Evolutionary conservation across 2,329 filamentous ascomycete species (phyloP), one percentile per base, ranked within the genome.

Genomic region (Verticillium zaregamsianum): DNA sequence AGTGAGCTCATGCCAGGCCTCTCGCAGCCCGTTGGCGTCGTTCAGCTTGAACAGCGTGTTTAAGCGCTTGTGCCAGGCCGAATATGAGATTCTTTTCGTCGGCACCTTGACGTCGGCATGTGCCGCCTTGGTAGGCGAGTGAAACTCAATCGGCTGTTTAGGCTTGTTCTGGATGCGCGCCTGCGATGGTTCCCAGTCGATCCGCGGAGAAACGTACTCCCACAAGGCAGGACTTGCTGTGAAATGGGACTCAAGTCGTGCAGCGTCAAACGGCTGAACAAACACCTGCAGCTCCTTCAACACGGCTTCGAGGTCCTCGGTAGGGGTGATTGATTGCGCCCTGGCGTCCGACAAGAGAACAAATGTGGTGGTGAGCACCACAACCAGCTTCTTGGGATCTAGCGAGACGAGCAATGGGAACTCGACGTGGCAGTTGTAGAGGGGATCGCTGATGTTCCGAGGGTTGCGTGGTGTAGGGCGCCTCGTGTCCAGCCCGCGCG

Each of bases 1-100:
- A 37, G 65, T 68, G 55, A 79, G 65, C 20, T 73, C 69, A 35
- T 71, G 57, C 76, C 76, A 79, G 55, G 61, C 58, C 39, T 60
- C 59, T 23, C 55, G 55, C 5, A 62, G 54, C 2, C 57, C 60
- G 20, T 39, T 52, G 11, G 54, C 23, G 35, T 62, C 58, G 40
- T 63, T 45, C n/a, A 57, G 40, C 25, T 58, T 62, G 25, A 63
- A 65, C 20, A 59, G 59, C 2, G 58, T 32, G 3, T 17, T 37
- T 52, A 66, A 62, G 8, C 63, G 57, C 28, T 57, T 61, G 54
- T 65, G 64, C 64, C 64, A 66, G 15, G 40, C 39, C 2, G 52
- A 56, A 35, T 66, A 65, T 11, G 63, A 61, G 33, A 55, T 55
- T 9, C 54, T 25, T 55, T 55, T 55, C 5, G 31, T 31, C 9